Evolutionary conservation across 176 grass and related monocot species (phyloP).

Genomic region (Oryza glumipatula): DNA sequence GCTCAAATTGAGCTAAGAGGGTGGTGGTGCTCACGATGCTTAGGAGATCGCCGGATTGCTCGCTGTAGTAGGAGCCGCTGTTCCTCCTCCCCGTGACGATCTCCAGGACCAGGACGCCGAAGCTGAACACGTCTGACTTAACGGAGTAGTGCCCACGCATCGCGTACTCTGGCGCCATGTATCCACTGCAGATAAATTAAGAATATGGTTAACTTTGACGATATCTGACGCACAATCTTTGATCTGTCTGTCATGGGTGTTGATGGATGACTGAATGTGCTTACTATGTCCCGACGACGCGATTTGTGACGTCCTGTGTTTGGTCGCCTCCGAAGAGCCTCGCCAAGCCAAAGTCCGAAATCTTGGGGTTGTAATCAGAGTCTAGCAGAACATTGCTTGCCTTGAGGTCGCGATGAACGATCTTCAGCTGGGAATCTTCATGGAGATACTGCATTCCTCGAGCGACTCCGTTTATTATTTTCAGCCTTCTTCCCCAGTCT

Average conservation of each 20-base stretch:
- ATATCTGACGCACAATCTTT: background rate
- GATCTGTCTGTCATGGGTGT: background rate
- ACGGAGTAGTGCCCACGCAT: slow-evolving; percentile 25
- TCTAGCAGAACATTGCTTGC: slow-evolving; percentile 28
- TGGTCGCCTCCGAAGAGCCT: slow-evolving; percentile 18
- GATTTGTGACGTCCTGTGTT: background rate
- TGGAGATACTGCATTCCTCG: slow-evolving; percentile 38
- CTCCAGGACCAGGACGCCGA: slow-evolving; percentile 38
- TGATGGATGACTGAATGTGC: background rate
- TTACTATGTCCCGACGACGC: slow-evolving; percentile 37
- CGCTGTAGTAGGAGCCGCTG: slow-evolving; percentile 1
- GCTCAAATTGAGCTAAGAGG: background rate
- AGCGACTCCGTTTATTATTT: slow-evolving; percentile 32
- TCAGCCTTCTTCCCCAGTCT: slow-evolving; percentile 16
- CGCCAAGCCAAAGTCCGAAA: slow-evolving; percentile 33
- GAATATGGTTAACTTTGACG: no score
- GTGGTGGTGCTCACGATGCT: slow-evolving; percentile 21
- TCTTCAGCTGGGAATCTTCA: slow-evolving; percentile 38
- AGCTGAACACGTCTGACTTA: slow-evolving; percentile 50
- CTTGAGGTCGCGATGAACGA: slow-evolving; percentile 35
- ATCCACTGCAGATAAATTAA: background rate
- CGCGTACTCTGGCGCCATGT: slow-evolving; percentile 40
- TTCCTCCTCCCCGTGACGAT: slow-evolving; percentile 41
- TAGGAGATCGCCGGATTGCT: slow-evolving; percentile 18
- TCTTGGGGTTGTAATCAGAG: slow-evolving; percentile 33